Conservation (phyloP, 2,329 filamentous ascomycete species). For the Cordyceps pruinosa region DNA sequence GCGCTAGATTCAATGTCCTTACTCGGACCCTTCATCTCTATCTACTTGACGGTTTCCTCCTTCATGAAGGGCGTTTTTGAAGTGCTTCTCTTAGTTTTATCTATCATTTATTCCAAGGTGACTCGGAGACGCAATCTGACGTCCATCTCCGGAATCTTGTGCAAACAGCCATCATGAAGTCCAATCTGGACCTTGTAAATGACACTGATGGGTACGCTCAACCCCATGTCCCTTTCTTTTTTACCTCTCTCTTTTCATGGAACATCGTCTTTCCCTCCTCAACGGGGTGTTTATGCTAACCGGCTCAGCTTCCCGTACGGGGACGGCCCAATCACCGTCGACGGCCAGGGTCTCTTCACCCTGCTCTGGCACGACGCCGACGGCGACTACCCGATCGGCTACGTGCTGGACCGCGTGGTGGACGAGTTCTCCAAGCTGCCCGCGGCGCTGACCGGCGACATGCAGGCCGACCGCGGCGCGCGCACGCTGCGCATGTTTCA, state of each 20-base stretch:
- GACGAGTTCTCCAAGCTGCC: constrained; percentile 42
- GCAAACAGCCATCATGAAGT: constrained; percentile 17
- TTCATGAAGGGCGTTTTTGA: no score
- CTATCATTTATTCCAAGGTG: no score
- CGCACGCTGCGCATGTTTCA: constrained; percentile 59
- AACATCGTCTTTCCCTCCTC: neutral
- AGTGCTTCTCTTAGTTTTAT: neutral
- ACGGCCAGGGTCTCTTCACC: constrained; percentile 57
- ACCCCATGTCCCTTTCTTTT: neutral
- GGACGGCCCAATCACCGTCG: constrained; percentile 50
- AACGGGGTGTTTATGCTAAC: neutral
- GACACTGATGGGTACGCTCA: constrained; percentile 47
- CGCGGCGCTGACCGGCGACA: constrained; percentile 47
- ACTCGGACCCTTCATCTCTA: neutral
- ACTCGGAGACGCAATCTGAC: no score
- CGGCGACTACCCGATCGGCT: constrained; percentile 59
- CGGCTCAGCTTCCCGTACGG: constrained; percentile 67
- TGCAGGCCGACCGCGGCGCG: constrained; percentile 51
- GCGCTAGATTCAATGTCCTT: neutral
- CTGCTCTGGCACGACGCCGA: constrained; percentile 55
- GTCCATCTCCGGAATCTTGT: neutral
- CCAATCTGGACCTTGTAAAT: constrained; percentile 45
- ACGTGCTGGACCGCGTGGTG: constrained; percentile 46
- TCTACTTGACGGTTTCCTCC: neutral
- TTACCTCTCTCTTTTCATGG: neutral